Evolutionary conservation across 108 stramenopile genomes (phyloP), one percentile per base, ranked within the genome.

Genomic region (Conticribra guillardii): DNA sequence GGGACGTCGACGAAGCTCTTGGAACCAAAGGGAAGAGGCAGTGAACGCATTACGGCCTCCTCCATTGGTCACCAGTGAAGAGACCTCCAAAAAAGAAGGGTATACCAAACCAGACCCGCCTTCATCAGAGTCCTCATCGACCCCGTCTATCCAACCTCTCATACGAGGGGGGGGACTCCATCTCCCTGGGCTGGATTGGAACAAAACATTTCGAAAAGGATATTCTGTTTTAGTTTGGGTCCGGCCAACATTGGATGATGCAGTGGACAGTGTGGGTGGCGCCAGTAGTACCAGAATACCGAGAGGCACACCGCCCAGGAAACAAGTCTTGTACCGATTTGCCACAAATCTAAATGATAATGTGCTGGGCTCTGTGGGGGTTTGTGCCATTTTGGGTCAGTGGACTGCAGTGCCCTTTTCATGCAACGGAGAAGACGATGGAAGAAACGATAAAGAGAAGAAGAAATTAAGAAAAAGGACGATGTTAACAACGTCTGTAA

Each of bases 171-270:
- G 79, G 0, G 80, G 83, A 26, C 74, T 84, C 27, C 73, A 66
- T 4, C 80, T 87, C 1, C 94, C 94, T 0, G 74, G 75, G 0
- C 61, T 95, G 59, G 89, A 90, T 33, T 89, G 88, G 87, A 86
- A 88, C 54, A 63, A 67, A 18, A 79, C 84, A 7, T 95, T 92
- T 73, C 88, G 88, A n/a, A 95, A 92, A 68, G 84, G 89, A 16
- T 92, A 95, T 57, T 84, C 86, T 8, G 30, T 95, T 0, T 48
- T 90, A 45, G 59, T 95, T 41, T 95, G 93, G 93, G 80, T 95
- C 24, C 78, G 91, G 30, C 89, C 90, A n/a, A 57, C 66, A 24
- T 24, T 85, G 15, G 72, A 5, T 5, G 64, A 64, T 44, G 16
- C 31, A 45, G 28, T 28, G 65, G 2, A 67, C 66, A 58, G 11